Conservation (phyloP, 371 early-diverging fungal species). For the Mucor plumbeus region DNA sequence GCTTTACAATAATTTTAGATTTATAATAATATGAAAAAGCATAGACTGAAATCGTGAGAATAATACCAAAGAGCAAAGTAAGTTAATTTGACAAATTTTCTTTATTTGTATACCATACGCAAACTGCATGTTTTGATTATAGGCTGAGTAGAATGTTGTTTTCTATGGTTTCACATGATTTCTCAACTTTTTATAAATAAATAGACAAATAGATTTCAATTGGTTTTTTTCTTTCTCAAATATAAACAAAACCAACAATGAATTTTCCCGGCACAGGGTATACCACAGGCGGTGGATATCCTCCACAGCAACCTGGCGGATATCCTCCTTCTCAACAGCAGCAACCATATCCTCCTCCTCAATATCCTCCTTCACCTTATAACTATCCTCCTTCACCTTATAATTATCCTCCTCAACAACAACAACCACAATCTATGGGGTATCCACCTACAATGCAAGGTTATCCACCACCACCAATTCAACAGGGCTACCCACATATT, state of each 20-base stretch:
- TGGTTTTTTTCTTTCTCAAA: not conserved
- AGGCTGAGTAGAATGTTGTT: not conserved
- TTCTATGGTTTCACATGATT: constrained; percentile 5
- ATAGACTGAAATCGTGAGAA: too few relatives aligned
- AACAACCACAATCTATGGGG: not conserved
- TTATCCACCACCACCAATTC: constrained; percentile 2
- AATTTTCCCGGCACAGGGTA: constrained; percentile 30
- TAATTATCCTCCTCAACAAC: constrained; percentile 7
- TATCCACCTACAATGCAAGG: constrained; percentile 1
- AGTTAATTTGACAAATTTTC: too few relatives aligned
- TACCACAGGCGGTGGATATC: constrained; percentile 24
- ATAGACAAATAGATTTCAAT: constrained; percentile 1
- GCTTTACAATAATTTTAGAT: too few relatives aligned
- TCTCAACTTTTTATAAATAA: not conserved
- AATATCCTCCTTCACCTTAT: too few relatives aligned
- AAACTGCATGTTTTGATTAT: not conserved
- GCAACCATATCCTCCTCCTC: constrained; percentile 11
- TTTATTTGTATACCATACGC: not conserved
- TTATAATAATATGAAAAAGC: too few relatives aligned
- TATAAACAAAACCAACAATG: constrained; percentile 11
- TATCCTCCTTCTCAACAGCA: constrained; percentile 18
- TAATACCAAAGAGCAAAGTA: too few relatives aligned
- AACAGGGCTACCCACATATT: constrained; percentile 9
- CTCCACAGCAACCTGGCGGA: constrained; percentile 2
- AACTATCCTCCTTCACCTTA: constrained; percentile 6